These are phyloP conservation scores for Boletus smithii DNA, from an alignment of 1,284 basidiomycete genomes.

Conservation along the genomic window DNA sequence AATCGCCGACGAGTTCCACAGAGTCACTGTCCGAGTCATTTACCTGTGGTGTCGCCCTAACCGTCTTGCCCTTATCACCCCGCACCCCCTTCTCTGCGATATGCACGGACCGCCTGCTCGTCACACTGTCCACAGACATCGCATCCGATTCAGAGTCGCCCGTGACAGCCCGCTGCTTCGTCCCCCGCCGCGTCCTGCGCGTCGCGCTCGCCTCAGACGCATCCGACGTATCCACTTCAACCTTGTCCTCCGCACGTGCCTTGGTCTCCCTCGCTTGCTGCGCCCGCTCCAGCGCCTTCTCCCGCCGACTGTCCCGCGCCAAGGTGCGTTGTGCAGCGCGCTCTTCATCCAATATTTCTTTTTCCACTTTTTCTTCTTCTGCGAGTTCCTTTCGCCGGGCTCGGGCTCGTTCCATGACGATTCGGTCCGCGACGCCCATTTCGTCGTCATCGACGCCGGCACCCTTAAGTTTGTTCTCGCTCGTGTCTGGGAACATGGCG, in stretches of 20 bases:
- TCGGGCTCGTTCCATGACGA: conserved; percentile 64
- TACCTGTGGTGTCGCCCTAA: background rate
- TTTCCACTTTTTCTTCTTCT: conserved; percentile 49
- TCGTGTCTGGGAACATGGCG: conserved; percentile 69
- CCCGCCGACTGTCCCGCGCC: conserved; percentile 26
- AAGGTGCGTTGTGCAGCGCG: conserved; percentile 26
- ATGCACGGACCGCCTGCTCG: conserved; percentile 9
- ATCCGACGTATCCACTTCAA: background rate
- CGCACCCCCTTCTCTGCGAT: conserved; percentile 4
- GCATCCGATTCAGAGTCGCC: conserved; percentile 23
- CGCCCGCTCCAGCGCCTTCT: conserved; percentile 21
- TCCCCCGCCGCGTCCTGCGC: conserved; percentile 1
- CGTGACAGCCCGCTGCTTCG: background rate
- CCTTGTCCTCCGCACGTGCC: background rate
- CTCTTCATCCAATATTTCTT: conserved; percentile 34
- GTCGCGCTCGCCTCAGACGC: conserved; percentile 12
- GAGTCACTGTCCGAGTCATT: conserved; percentile 8
- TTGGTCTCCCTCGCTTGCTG: conserved; percentile 18
- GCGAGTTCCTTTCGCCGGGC: conserved; percentile 59
- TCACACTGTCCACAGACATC: conserved; percentile 30
- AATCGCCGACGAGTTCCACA: conserved; percentile 5
- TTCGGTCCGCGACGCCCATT: conserved; percentile 50
- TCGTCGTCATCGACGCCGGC: conserved; percentile 34
- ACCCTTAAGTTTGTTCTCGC: conserved; percentile 43
- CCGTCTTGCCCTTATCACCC: background rate